phyloP scores from a whole-genome alignment of 768 basidiomycete genomes.

The Hebeloma cylindrosporum region DNA sequence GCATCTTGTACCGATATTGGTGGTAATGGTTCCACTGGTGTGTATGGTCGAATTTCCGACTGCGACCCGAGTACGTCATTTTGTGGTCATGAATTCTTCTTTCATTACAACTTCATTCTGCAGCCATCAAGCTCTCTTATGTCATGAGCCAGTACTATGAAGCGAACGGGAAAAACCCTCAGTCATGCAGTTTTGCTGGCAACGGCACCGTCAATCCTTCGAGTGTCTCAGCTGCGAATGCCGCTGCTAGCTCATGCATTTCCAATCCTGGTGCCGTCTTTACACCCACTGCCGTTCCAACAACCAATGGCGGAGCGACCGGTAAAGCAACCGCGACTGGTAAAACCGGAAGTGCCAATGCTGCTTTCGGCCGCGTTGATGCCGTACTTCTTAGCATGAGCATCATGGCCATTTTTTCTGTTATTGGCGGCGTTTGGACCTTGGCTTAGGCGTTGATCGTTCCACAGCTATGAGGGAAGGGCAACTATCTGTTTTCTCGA shows the following conservation, averaged over 20 bases:
- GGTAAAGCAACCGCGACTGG: constrained; percentile 7
- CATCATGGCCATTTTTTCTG: constrained; percentile 18
- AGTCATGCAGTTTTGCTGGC: constrained; percentile 77
- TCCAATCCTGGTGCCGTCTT: constrained; percentile 62
- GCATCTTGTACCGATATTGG: constrained; percentile 69
- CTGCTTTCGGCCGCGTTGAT: constrained; percentile 8
- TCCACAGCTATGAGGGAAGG: neutral
- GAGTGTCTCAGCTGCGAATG: constrained; percentile 44
- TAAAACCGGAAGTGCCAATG: constrained; percentile 15
- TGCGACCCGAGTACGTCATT: constrained; percentile 73
- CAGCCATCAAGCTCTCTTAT: constrained; percentile 79
- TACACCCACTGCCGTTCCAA: constrained; percentile 51
- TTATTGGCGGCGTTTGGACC: constrained; percentile 23
- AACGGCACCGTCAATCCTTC: constrained; percentile 78
- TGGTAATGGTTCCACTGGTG: constrained; percentile 69
- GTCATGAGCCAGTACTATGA: constrained; percentile 82
- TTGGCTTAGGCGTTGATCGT: constrained; percentile 11
- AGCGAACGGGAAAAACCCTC: constrained; percentile 50
- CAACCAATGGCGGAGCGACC: constrained; percentile 20
- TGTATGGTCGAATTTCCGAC: constrained; percentile 71
- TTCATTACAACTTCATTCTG: neutral
- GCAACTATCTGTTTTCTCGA: neutral
- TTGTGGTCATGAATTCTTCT: neutral
- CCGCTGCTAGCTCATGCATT: constrained; percentile 67
- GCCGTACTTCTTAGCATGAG: constrained; percentile 21